These are phyloP conservation scores for Sedum album DNA, from an alignment of 164 flowering plant species.

Conservation along the genomic window DNA sequence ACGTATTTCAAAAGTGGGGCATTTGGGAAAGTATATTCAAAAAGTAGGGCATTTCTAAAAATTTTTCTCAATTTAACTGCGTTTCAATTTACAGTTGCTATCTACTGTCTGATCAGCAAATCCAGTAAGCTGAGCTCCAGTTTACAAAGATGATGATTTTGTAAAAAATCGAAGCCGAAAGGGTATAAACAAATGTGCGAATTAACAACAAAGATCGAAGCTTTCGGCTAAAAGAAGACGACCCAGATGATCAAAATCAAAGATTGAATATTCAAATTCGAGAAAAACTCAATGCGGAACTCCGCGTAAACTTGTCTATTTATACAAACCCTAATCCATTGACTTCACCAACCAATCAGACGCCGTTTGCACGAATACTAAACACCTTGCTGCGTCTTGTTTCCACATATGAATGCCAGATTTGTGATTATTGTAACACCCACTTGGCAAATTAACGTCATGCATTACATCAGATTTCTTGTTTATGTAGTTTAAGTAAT, in stretches of 20 bases:
- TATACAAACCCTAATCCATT: not conserved
- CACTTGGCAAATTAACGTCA: not conserved
- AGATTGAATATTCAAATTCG: constrained; percentile 2
- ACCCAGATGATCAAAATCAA: not conserved
- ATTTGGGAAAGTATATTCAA: no score
- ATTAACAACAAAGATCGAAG: not conserved
- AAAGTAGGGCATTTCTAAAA: no score
- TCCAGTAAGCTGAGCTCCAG: constrained; percentile 4
- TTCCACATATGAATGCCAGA: not conserved
- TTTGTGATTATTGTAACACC: not conserved
- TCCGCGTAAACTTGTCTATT: not conserved
- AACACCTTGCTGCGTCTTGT: not conserved
- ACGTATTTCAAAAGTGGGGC: no score
- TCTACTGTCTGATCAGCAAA: constrained; percentile 4
- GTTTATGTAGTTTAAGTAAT: not conserved
- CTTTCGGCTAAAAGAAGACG: not conserved
- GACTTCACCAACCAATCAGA: not conserved
- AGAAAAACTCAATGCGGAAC: not conserved
- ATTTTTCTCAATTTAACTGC: not conserved
- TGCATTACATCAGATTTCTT: not conserved
- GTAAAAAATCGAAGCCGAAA: not conserved
- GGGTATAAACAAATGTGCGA: not conserved
- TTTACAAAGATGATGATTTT: not conserved
- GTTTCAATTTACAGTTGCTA: not conserved
- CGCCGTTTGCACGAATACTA: not conserved